Evolutionary conservation across 805 yeast genomes (phyloP).

Genomic region (Candida tammaniensis): DNA sequence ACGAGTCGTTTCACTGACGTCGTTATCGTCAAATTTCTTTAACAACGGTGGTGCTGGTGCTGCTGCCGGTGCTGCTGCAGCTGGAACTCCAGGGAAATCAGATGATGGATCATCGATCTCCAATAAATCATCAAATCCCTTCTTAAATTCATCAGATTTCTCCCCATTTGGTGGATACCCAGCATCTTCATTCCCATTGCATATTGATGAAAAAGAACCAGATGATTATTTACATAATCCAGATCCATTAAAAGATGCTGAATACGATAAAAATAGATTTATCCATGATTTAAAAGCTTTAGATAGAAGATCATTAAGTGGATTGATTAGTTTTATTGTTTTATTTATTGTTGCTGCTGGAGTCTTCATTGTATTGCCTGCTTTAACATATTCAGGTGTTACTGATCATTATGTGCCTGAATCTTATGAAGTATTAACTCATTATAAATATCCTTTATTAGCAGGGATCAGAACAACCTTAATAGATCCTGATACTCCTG

Average conservation of each 20-base stretch:
- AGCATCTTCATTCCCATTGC: conserved; percentile 84
- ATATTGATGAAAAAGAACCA: conserved; percentile 88
- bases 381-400: conserved; percentile 76
- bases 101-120: conserved; percentile 22
- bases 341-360: conserved; percentile 60
- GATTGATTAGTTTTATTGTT: conserved; percentile 56
- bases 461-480: conserved; percentile 34
- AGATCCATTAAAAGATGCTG: conserved; percentile 90
- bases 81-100: conserved; percentile 8
- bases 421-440: conserved; percentile 46
- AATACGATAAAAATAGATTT: conserved; percentile 70
- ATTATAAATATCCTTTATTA: conserved; percentile 35
- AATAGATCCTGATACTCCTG: conserved; percentile 43
- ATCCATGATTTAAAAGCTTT: conserved; percentile 59
- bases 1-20: conserved; percentile 52
- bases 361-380: conserved; percentile 80
- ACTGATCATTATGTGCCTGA: conserved; percentile 27
- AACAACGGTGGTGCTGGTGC: conserved; percentile 8
- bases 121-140: conserved; percentile 23
- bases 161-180: conserved; percentile 98
- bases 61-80: conserved; percentile 5
- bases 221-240: conserved; percentile 97
- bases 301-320: conserved; percentile 62
- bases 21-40: conserved; percentile 23
- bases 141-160: conserved; percentile 55